Percentiles rank a stretch among this genome's conserved stretches.
These are phyloP conservation scores for Metschnikowia gruessii DNA, from an alignment of 805 yeast species.

Conservation along the genomic window DNA sequence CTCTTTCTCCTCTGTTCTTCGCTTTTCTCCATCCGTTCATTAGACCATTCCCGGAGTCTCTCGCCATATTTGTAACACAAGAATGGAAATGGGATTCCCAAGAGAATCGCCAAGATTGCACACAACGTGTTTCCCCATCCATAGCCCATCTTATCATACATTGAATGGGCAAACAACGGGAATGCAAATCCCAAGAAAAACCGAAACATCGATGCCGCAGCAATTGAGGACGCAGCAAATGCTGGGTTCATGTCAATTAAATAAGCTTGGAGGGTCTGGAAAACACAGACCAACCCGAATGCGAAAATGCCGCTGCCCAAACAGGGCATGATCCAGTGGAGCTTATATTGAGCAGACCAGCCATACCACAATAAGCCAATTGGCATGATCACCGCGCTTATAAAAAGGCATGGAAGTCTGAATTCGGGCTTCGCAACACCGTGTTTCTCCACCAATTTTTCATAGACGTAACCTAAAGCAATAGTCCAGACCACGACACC, in stretches of 20 bases:
- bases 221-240: constrained; percentile 39
- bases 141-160: constrained; percentile 34
- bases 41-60: constrained; percentile 34
- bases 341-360: constrained; percentile 36
- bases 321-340: constrained; percentile 40
- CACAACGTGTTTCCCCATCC: constrained; percentile 44
- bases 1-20: constrained; percentile 16
- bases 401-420: constrained; percentile 36
- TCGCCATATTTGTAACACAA: constrained; percentile 38
- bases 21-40: constrained; percentile 24
- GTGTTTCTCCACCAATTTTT: constrained; percentile 24
- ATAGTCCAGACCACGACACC: constrained; percentile 35
- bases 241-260: constrained; percentile 39
- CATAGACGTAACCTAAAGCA: constrained; percentile 26
- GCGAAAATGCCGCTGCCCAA: constrained; percentile 38
- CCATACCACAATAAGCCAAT: constrained; percentile 40
- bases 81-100: constrained; percentile 41
- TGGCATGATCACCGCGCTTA: constrained; percentile 33
- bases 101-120: constrained; percentile 31
- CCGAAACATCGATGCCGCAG: constrained; percentile 43
- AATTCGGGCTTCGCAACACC: constrained; percentile 39
- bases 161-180: constrained; percentile 37
- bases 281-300: constrained; percentile 36
- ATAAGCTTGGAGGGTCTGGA: constrained; percentile 38
- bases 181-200: constrained; percentile 38